Percentiles rank a stretch among this genome's conserved stretches.
Conservation (phyloP, 1,284 basidiomycete genomes). For the Sporisorium graminicola region DNA sequence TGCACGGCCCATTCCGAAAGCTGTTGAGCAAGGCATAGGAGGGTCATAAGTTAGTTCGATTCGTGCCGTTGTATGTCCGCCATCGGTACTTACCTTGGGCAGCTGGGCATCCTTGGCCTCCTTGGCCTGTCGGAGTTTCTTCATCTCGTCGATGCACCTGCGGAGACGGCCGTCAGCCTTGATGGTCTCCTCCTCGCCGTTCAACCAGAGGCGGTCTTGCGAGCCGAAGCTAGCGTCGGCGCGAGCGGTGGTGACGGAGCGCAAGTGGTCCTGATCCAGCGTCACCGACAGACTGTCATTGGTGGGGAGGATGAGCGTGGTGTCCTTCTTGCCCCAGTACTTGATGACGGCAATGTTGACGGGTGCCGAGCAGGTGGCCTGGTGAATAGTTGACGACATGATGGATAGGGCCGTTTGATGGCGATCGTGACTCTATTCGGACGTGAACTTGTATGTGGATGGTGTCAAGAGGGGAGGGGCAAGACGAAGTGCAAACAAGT, state of each 20-base stretch:
- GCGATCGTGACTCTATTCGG: not conserved
- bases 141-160: constrained; percentile 91
- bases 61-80: not conserved
- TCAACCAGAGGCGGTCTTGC: constrained; percentile 88
- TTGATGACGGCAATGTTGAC: constrained; percentile 98
- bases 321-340: constrained; percentile 95
- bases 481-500: not conserved
- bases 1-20: constrained; percentile 70
- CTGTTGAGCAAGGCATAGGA: constrained; percentile 4
- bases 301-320: constrained; percentile 92
- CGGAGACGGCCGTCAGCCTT: constrained; percentile 82
- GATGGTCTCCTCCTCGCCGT: constrained; percentile 90
- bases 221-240: constrained; percentile 80
- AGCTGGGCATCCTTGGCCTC: constrained; percentile 73
- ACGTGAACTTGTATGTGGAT: no score
- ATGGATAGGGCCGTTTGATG: constrained; percentile 1
- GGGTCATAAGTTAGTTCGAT: not conserved
- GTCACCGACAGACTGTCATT: constrained; percentile 98
- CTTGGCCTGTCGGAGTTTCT: constrained; percentile 79
- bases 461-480: constrained; percentile 2
- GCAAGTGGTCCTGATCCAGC: constrained; percentile 93
- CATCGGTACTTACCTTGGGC: constrained; percentile 47
- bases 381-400: constrained; percentile 73
- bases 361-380: constrained; percentile 91
- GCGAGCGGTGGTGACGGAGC: constrained; percentile 91